phyloP scores from a whole-genome alignment of 257 asterid genomes.

The Cordia subcordata region DNA sequence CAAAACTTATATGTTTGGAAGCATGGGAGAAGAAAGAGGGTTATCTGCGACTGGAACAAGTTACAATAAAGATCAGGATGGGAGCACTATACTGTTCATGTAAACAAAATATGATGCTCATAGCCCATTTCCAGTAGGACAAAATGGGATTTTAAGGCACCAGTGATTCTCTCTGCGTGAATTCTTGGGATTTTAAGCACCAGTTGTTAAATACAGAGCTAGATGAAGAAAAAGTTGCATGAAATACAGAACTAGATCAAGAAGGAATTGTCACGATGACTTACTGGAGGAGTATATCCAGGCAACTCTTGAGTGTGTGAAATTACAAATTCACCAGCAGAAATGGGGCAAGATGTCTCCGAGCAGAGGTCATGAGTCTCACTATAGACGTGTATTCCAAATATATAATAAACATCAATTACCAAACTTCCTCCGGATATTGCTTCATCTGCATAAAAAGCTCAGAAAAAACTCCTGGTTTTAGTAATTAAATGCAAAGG shows the following conservation, averaged over 20 bases:
- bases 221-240: neutral
- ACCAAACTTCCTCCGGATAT: constrained; percentile 63
- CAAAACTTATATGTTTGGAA: too few species aligned
- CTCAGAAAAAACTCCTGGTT: neutral
- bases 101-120: too few species aligned
- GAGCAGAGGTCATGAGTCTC: constrained; percentile 64
- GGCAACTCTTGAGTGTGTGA: constrained; percentile 77
- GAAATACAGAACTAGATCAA: neutral
- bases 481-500: neutral
- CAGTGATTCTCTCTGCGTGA: too few species aligned
- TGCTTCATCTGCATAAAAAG: constrained; percentile 41
- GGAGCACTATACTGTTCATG: too few species aligned
- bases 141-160: too few species aligned
- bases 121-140: too few species aligned
- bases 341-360: constrained; percentile 76
- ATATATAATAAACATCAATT: constrained; percentile 50
- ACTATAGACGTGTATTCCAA: constrained; percentile 37
- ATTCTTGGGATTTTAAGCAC: neutral
- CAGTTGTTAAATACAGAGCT: neutral
- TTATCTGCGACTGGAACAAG: too few species aligned
- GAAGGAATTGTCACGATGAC: constrained; percentile 17
- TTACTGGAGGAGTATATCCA: constrained; percentile 76
- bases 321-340: constrained; percentile 63
- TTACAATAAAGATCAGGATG: too few species aligned
- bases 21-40: too few species aligned